Base-by-base conservation (phyloP, 169 alveolate genomes). In the Cryptosporidium xiaoi region DNA sequence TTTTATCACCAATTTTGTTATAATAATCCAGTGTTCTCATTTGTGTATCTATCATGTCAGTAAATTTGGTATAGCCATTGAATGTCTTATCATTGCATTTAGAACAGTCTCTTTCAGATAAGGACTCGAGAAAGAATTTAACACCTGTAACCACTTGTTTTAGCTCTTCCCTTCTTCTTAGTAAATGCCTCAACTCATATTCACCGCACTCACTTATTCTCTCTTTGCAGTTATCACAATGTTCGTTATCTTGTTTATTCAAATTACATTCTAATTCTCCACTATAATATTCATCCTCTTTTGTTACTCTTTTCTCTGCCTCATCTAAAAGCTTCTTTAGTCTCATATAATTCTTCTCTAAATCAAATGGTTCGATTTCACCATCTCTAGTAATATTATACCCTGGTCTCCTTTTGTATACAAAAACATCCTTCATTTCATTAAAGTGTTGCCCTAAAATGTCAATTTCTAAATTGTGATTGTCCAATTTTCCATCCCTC, bases 11-110 rank as follows among this genome's bases (percentile, higher is more conserved):
- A 24, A 51, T 31, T n/a, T n/a, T 4, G n/a, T 33, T 60, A 34
- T 69, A 69, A 18, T 69, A 69, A 44, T 55, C 27, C 16, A 69
- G 31, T 31, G 56, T 55, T 24, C 66, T 34, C 15, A 69, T 16
- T 69, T 69, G 83, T 1, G 83, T 69, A 46, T 55, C 67, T 16
- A 69, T 24, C 31, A 69, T 69, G 10, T 69, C 83, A 13, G 66
- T 51, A 29, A 69, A 56, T 33, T 55, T n/a, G 2, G 83, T 55
- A 16, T 24, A 53, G 15, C 83, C 83, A 24, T 69, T 51, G 18
- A 69, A 55, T 34, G 83, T 51, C 1, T 55, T 55, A 1, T 5
- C 51, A n/a, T 53, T 20, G 27, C 83, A 69, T 18, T 33, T 53
- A 8, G 83, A 50, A 53, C 83, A 69, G 3, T 64, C 20, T n/a